phyloP scores from a whole-genome alignment of 2,329 filamentous ascomycete species.

The Colletotrichum scovillei region DNA sequence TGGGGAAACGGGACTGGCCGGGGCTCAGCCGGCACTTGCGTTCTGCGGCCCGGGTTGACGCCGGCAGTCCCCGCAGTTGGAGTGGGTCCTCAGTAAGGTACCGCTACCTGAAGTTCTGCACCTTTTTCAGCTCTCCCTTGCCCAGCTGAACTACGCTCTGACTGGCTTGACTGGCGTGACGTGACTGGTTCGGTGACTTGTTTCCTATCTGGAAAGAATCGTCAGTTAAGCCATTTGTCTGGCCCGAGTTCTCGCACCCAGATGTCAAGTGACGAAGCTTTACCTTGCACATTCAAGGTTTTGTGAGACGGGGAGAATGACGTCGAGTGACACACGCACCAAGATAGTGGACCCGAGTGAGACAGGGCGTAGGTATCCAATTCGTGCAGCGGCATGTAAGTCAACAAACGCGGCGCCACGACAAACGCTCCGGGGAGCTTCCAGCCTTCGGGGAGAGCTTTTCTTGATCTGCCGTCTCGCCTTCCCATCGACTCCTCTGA shows the following conservation, averaged over 20 bases:
- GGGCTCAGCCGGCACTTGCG: neutral
- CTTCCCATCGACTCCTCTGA: neutral
- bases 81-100: neutral
- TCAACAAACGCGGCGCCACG: neutral
- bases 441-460: neutral
- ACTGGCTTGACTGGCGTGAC: neutral
- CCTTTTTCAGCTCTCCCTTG: neutral
- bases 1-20: neutral
- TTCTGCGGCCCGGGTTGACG: neutral
- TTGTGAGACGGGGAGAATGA: neutral
- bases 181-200: neutral
- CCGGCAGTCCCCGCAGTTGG: neutral
- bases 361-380: neutral
- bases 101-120: neutral
- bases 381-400: neutral
- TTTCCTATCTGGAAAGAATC: neutral
- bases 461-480: neutral
- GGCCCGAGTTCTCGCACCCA: neutral
- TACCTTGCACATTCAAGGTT: neutral
- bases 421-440: neutral
- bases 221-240: neutral
- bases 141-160: neutral
- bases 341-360: neutral
- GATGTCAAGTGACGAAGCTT: neutral
- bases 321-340: neutral